Evolutionary conservation across 257 asterid species (phyloP).

Genomic region (Gardenia jasminoides): DNA sequence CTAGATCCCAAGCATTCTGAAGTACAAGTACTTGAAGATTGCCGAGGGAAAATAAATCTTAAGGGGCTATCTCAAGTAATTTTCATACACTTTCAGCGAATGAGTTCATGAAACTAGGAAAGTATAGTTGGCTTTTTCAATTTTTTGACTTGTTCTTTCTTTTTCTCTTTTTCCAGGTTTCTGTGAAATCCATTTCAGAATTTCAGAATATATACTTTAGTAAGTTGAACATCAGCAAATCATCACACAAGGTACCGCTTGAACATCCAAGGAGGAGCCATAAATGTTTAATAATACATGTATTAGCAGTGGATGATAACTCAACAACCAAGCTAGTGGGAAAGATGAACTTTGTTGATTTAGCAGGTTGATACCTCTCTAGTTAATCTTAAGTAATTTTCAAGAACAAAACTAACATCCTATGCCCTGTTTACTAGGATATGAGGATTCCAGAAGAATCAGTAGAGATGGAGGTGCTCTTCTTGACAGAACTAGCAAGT

Average conservation of each 20-base stretch:
- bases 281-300: constrained; percentile 62
- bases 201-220: constrained; percentile 42
- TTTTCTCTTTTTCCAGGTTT: constrained; percentile 38
- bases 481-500: constrained; percentile 58
- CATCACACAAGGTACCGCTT: constrained; percentile 31
- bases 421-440: constrained; percentile 45
- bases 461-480: constrained; percentile 50
- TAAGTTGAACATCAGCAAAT: constrained; percentile 26
- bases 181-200: constrained; percentile 49
- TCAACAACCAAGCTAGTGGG: constrained; percentile 34
- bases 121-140: neutral
- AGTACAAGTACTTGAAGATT: constrained; percentile 66
- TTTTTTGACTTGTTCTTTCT: constrained; percentile 9
- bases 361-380: constrained; percentile 56
- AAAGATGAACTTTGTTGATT: constrained; percentile 80
- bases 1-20: constrained; percentile 51
- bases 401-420: neutral
- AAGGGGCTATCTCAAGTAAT: constrained; percentile 82
- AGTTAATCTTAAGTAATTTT: neutral
- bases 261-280: constrained; percentile 50
- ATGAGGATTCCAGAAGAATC: constrained; percentile 67
- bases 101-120: neutral
- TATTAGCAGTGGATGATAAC: constrained; percentile 41
- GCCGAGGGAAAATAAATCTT: constrained; percentile 64
- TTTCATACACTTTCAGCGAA: neutral